Conservation (phyloP, 2,329 filamentous ascomycete genomes). For the Fusarium coicis region DNA sequence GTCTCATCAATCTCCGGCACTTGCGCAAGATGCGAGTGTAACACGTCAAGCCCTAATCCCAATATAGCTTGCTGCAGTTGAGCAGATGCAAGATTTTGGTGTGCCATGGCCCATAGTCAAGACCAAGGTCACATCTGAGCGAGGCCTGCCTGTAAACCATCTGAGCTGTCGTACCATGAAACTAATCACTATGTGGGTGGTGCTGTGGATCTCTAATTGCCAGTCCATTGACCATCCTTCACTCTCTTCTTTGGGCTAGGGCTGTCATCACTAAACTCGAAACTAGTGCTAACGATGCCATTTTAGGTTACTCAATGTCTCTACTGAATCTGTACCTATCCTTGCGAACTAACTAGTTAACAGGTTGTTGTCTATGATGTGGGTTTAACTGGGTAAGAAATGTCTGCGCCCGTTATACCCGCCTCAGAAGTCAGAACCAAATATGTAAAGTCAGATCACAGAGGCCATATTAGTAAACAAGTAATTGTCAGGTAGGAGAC, state of each 20-base stretch:
- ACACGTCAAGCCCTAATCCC: constrained; percentile 7
- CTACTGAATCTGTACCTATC: constrained; percentile 10
- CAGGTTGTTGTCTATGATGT: constrained; percentile 25
- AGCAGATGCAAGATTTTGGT: constrained; percentile 19
- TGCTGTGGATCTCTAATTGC: constrained; percentile 26
- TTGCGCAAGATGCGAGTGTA: constrained; percentile 7
- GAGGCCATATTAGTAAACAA: background rate
- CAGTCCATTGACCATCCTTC: constrained; percentile 20
- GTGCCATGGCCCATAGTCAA: constrained; percentile 4
- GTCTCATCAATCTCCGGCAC: constrained; percentile 19
- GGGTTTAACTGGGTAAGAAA: constrained; percentile 3
- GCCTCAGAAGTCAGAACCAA: constrained; percentile 15
- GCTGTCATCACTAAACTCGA: constrained; percentile 36
- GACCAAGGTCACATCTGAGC: constrained; percentile 17
- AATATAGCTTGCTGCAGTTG: constrained; percentile 8
- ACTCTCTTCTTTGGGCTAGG: constrained; percentile 28
- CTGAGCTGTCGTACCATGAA: constrained; percentile 28
- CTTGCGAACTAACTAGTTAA: constrained; percentile 16
- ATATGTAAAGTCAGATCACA: background rate
- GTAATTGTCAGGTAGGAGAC: constrained; percentile 18
- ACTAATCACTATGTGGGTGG: constrained; percentile 22
- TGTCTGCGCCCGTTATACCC: constrained; percentile 24
- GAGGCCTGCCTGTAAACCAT: constrained; percentile 25
- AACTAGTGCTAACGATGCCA: constrained; percentile 35
- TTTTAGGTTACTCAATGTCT: constrained; percentile 8